Evolutionary conservation across 345 rosid genomes (phyloP), one percentile per base, ranked within the genome.

Genomic region (Arabis alpina): DNA sequence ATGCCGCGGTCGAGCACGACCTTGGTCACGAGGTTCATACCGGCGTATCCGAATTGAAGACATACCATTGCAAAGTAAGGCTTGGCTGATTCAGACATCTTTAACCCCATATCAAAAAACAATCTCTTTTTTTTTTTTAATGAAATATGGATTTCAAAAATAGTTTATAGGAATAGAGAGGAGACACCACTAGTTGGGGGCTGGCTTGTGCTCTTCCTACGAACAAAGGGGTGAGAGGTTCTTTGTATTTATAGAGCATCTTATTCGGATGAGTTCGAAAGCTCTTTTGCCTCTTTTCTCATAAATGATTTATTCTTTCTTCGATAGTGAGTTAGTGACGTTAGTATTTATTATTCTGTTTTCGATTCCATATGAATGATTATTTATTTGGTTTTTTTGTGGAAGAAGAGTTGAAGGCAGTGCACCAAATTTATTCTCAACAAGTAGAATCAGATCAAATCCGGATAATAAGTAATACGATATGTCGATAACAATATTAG

Each of bases 61-160:
- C 93, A 83, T 40, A 88, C 85, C 98, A 93, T 90, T 52, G 97
- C 92, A 54, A 90, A 86, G 81, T 90, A 90, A 34, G 93, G 95
- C 42, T 89, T 92, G 3, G 87, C 79, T 42, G 70, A 72, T 72
- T 89, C 96, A 0, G 80, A 41, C 89, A 64, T 67, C 81, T 80
- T 1, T 72, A 77, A 75, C 66, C 79, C 81, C 88, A 88, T 65
- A n/a, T 49, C 13, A 36, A 49, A 62, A 84, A 8, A 8, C 9
- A 62, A 30, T 54, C 2, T 53, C 1, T 74, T 8, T 62, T 6
- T 8, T 62, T 6, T 52, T 25, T 34, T 6, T 25, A 7, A n/a
- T 10, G 23, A 24, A 37, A 16, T 42, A 40, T 58, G 62, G 14
- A 51, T 41, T 25, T 54, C 12, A 14, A 30, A 32, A 32, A 54